Conservation (phyloP, 163 green algal genomes). For the Scenedesmus sp. region DNA sequence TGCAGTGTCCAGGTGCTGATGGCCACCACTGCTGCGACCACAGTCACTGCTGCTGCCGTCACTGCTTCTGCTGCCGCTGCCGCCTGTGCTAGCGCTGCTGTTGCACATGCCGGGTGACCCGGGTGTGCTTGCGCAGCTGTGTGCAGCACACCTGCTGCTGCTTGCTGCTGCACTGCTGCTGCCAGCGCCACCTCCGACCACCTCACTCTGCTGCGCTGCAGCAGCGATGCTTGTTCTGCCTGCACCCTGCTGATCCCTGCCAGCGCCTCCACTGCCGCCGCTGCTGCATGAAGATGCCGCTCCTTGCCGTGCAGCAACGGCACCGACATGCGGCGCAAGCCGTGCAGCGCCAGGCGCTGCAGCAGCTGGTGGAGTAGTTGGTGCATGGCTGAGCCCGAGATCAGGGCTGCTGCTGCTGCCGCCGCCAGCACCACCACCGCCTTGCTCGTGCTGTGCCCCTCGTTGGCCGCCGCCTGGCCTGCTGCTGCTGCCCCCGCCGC, state of each 20-base stretch:
- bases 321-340: background rate
- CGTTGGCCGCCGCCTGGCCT: background rate
- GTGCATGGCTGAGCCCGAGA: background rate
- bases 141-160: background rate
- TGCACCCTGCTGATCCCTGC: background rate
- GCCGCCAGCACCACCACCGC: background rate
- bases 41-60: background rate
- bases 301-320: background rate
- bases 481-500: background rate
- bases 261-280: background rate
- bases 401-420: background rate
- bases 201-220: background rate
- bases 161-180: constrained; percentile 7
- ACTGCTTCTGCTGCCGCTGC: background rate
- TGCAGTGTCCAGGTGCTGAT: background rate
- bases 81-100: background rate
- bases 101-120: background rate
- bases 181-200: background rate
- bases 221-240: background rate
- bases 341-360: background rate
- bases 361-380: background rate
- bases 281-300: background rate
- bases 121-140: background rate
- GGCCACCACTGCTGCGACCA: background rate
- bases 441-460: no score